Evolutionary conservation across 106 monocot species (phyloP), one percentile per base, ranked within the genome.

Genomic region (Narthecium ossifragum): DNA sequence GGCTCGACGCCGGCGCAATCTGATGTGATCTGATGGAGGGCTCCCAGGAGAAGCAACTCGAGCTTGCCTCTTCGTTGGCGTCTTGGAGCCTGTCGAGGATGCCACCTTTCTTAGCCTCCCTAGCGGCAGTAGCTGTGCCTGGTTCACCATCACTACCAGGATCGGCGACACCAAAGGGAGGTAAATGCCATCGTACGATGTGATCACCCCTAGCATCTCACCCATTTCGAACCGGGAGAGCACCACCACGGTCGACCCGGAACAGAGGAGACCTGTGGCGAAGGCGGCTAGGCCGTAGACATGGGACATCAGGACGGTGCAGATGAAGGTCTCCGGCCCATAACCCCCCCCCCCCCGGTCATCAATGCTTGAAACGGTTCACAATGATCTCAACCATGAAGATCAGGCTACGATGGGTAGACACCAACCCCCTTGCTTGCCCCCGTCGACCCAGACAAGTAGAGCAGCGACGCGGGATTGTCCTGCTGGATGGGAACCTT

Each of bases 291-390:
- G 78, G 75, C 96, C 96, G 63, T 84, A 96, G 51, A 96, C 70
- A 60, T 96, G 96, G 78, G 90, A 96, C 90, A 96, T 86, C 6
- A 90, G 96, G 18, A 96, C 96, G 7, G 96, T 96, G 83, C 90
- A 96, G 66, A 96, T 74, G 84, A 90, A 96, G 2, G 77, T 82
- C 53, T 80, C 72, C 15, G 72, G 48, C 31, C 50, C 74, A 13
- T n/a, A n/a, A n/a, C n/a, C n/a, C n/a, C n/a, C n/a, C n/a, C n/a
- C n/a, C n/a, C 10, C 55, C 6, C 59, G 50, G 5, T 63, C 72
- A 4, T 77, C 85, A 8, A 76, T n/a, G 70, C 39, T 70, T 53
- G 78, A 85, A 86, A 13, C 85, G 67, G 21, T 70, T 86, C 26
- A 78, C 9, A 60, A 89, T 73, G 74, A 89, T 85, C 74, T 85